phyloP scores from a whole-genome alignment of 2,329 filamentous ascomycete species.

The Harringtonia aguacate region DNA sequence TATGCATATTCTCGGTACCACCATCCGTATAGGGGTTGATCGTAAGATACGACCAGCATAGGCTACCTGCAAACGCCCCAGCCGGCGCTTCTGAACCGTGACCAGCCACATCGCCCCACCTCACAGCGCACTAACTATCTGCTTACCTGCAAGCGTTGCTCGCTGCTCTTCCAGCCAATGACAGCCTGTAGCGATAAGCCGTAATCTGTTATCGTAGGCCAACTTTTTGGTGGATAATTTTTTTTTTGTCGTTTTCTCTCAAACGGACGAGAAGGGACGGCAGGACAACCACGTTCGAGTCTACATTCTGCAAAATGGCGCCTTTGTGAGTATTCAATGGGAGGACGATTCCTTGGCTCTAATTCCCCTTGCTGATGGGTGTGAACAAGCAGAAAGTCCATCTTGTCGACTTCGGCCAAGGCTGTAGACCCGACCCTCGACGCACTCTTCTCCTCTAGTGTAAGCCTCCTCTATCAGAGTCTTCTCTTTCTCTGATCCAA shows the following conservation, averaged over 20 bases:
- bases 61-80: too few relatives aligned
- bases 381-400: constrained; percentile 3
- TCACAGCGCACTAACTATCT: too few relatives aligned
- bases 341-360: not conserved
- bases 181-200: not conserved
- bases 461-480: constrained; percentile 28
- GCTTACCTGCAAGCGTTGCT: too few relatives aligned
- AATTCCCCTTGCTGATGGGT: not conserved
- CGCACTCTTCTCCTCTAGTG: constrained; percentile 62
- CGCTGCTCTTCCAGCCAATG: too few relatives aligned
- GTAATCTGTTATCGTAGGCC: not conserved
- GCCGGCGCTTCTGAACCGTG: too few relatives aligned
- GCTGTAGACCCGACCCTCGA: constrained; percentile 58
- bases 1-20: too few relatives aligned
- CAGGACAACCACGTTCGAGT: not conserved
- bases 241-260: not conserved
- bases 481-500: constrained; percentile 22
- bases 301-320: not conserved
- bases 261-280: not conserved
- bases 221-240: not conserved
- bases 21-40: too few relatives aligned
- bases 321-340: not conserved
- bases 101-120: too few relatives aligned
- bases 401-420: constrained; percentile 34
- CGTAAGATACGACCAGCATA: too few relatives aligned